Percentiles rank a stretch among this genome's conserved stretches.
phyloP scores from a whole-genome alignment of 2,329 filamentous ascomycete species.

The Aspergillus clavatus region DNA sequence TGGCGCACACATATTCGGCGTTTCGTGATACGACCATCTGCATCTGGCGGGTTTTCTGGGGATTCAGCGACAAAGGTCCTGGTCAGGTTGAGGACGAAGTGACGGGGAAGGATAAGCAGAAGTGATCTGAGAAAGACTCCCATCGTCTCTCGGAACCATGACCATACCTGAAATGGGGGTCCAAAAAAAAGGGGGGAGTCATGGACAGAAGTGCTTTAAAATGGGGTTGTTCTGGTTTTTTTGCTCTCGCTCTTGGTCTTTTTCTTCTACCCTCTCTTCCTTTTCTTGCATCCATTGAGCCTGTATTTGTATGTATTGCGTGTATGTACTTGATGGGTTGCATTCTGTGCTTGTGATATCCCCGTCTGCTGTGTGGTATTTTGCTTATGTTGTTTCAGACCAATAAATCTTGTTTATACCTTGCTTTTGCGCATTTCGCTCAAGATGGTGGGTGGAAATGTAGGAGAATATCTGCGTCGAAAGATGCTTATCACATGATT shows the following conservation, averaged over 20 bases:
- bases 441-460: too few relatives aligned
- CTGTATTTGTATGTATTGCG: constrained; percentile 13
- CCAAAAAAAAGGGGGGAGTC: neutral
- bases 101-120: neutral
- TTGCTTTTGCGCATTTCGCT: too few relatives aligned
- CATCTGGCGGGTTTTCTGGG: neutral
- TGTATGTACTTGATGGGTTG: constrained; percentile 9
- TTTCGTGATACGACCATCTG: neutral
- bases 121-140: neutral
- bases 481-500: too few relatives aligned
- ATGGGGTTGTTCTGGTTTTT: constrained; percentile 1
- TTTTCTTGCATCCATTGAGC: neutral
- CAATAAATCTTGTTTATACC: too few relatives aligned
- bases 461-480: too few relatives aligned
- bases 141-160: neutral
- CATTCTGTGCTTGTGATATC: constrained; percentile 2
- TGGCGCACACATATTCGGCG: neutral
- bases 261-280: too few relatives aligned
- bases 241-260: too few relatives aligned
- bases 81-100: neutral
- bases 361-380: too few relatives aligned
- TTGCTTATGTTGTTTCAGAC: too few relatives aligned
- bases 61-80: neutral
- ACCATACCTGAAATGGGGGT: neutral
- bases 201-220: neutral